Conservation (phyloP, 2,329 filamentous ascomycete species). For the Pseudogymnoascus sp. region DNA sequence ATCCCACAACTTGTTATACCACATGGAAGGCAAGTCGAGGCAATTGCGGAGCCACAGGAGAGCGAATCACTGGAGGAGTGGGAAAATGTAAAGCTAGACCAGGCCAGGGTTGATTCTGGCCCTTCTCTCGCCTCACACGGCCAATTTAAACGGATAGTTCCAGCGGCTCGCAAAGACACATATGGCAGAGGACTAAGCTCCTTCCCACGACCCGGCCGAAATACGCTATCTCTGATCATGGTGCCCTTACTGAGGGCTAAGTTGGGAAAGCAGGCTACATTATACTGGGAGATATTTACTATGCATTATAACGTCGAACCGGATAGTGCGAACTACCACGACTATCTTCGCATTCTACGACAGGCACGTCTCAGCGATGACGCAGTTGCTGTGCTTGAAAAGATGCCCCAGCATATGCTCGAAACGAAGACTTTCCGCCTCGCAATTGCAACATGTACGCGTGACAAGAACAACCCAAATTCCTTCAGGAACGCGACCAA, state of each 20-base stretch:
- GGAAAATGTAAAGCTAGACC: neutral
- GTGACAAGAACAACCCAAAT: slow-evolving; percentile 68
- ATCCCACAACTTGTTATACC: slow-evolving; percentile 44
- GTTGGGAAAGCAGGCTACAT: slow-evolving; percentile 51
- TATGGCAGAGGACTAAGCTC: slow-evolving; percentile 16
- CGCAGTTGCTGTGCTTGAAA: slow-evolving; percentile 48
- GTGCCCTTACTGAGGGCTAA: slow-evolving; percentile 52
- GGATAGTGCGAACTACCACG: slow-evolving; percentile 61
- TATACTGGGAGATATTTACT: slow-evolving; percentile 73
- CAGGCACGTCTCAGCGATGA: slow-evolving; percentile 55
- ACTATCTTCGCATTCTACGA: slow-evolving; percentile 59
- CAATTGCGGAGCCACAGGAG: neutral
- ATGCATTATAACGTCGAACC: slow-evolving; percentile 53
- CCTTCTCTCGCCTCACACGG: slow-evolving; percentile 5
- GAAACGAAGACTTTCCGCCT: slow-evolving; percentile 54
- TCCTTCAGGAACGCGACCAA: slow-evolving; percentile 55
- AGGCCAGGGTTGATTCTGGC: neutral
- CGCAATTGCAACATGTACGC: slow-evolving; percentile 63
- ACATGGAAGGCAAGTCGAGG: neutral
- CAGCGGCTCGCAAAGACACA: slow-evolving; percentile 13
- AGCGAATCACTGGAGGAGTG: slow-evolving; percentile 9
- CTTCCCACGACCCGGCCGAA: slow-evolving; percentile 40
- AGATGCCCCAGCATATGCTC: slow-evolving; percentile 40
- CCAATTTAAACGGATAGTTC: slow-evolving; percentile 3
- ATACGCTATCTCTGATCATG: slow-evolving; percentile 61